A percentile compares a stretch with the other conserved stretches of the same genome.
Conservation (phyloP, 2,329 filamentous ascomycete genomes). For the Aspergillus cejpii region DNA sequence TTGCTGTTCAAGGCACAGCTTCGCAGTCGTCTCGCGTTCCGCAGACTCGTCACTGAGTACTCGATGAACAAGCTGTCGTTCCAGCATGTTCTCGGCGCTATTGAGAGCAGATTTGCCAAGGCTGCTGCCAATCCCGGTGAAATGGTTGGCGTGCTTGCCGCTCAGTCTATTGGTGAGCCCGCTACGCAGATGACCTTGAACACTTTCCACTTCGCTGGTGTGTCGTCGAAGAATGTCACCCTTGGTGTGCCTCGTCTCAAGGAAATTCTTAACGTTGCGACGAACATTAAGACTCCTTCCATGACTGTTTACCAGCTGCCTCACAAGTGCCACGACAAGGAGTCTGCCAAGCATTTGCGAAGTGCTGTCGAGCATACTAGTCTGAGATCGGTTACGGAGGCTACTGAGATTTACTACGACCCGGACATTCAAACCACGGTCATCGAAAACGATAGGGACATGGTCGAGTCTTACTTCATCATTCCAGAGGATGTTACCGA, state of each 20-base stretch:
- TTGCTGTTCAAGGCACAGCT: slow-evolving; percentile 87
- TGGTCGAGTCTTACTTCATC: slow-evolving; percentile 95
- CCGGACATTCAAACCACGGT: slow-evolving; percentile 79
- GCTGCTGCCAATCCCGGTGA: slow-evolving; percentile 86
- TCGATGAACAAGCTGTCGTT: slow-evolving; percentile 86
- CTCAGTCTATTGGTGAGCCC: slow-evolving; percentile 96
- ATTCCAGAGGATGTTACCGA: slow-evolving; percentile 75
- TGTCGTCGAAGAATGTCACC: slow-evolving; percentile 98
- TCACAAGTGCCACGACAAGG: slow-evolving; percentile 57
- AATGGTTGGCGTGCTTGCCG: slow-evolving; percentile 96
- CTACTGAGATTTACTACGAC: slow-evolving; percentile 96
- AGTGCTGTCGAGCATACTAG: slow-evolving; percentile 92
- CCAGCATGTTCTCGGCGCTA: slow-evolving; percentile 81
- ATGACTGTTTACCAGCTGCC: slow-evolving; percentile 84
- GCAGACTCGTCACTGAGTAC: slow-evolving; percentile 79
- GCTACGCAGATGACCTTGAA: slow-evolving; percentile 99
- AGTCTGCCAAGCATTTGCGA: slow-evolving; percentile 76
- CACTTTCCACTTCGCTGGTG: slow-evolving; percentile 99
- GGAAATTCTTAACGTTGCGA: slow-evolving; percentile 96
- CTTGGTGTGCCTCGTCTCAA: slow-evolving; percentile 98
- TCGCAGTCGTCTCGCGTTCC: slow-evolving; percentile 84
- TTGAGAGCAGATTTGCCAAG: slow-evolving; percentile 81
- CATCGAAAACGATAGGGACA: slow-evolving; percentile 81
- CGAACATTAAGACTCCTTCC: slow-evolving; percentile 95
- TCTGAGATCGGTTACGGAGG: slow-evolving; percentile 79